Evolutionary conservation across 1,139 yeast genomes (phyloP).

Genomic region (Kluyveromyces sp.): DNA sequence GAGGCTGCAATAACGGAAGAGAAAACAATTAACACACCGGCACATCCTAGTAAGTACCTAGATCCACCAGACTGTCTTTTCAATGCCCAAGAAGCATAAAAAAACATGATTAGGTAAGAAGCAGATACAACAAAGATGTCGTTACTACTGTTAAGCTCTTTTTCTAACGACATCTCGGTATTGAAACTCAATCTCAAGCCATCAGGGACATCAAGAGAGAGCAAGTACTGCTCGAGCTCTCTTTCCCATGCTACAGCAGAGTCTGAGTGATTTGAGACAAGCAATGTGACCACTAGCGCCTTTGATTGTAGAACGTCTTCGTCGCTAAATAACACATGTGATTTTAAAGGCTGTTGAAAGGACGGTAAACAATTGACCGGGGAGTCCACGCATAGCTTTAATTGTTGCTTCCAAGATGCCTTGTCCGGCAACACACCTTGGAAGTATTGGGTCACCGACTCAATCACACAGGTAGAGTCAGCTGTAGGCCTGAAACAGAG

Average conservation of each 20-base stretch:
- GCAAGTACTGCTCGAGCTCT: constrained; percentile 49
- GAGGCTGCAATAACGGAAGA: constrained; percentile 75
- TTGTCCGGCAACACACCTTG: constrained; percentile 57
- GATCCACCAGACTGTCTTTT: constrained; percentile 40
- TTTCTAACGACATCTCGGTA: constrained; percentile 76
- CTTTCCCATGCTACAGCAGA: constrained; percentile 61
- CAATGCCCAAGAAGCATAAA: constrained; percentile 77
- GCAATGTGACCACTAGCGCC: constrained; percentile 71
- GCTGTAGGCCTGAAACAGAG: constrained; percentile 78
- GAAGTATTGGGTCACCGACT: constrained; percentile 86
- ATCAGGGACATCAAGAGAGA: constrained; percentile 40
- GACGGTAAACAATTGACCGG: constrained; percentile 89
- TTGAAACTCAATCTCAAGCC: constrained; percentile 65
- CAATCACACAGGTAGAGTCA: constrained; percentile 71
- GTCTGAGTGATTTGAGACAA: constrained; percentile 47
- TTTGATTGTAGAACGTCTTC: constrained; percentile 50
- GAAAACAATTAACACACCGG: constrained; percentile 75
- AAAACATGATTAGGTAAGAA: constrained; percentile 83
- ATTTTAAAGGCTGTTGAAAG: constrained; percentile 83
- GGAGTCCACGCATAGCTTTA: constrained; percentile 58
- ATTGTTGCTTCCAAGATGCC: constrained; percentile 45
- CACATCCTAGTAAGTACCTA: constrained; percentile 67
- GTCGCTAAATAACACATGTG: constrained; percentile 63
- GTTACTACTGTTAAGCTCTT: constrained; percentile 76
- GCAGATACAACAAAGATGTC: constrained; percentile 64